Evolutionary conservation across 2,329 filamentous ascomycete genomes (phyloP).

Genomic region (Cadophora luteo-olivacea): DNA sequence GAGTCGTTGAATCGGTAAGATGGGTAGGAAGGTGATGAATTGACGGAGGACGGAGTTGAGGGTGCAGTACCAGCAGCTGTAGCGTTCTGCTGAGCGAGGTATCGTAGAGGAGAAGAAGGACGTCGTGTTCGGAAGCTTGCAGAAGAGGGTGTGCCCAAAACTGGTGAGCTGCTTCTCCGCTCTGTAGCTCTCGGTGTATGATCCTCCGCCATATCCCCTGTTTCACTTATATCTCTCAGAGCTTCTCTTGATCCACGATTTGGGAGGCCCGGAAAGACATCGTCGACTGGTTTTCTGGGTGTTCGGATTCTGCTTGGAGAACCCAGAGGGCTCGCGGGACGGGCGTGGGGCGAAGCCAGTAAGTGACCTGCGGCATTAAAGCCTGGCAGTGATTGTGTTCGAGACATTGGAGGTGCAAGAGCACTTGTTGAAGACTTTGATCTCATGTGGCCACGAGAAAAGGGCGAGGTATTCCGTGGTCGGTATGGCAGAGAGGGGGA

Average conservation of each 20-base stretch:
- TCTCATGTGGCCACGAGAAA: constrained; percentile 61
- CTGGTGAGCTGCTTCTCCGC: constrained; percentile 57
- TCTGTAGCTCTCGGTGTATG: constrained; percentile 51
- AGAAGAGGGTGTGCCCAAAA: constrained; percentile 45
- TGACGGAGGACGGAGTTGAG: constrained; percentile 56
- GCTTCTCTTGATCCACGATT: constrained; percentile 35
- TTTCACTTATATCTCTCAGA: constrained; percentile 40
- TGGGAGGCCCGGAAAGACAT: constrained; percentile 64
- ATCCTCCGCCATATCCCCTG: constrained; percentile 51
- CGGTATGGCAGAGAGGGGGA: constrained; percentile 60
- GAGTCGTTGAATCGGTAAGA: constrained; percentile 50
- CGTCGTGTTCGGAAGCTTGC: constrained; percentile 47
- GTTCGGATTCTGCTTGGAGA: constrained; percentile 60
- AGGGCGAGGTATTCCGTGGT: constrained; percentile 67
- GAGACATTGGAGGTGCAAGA: constrained; percentile 62
- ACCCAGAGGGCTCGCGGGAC: constrained; percentile 60
- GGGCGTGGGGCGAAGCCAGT: constrained; percentile 57
- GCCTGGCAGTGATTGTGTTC: constrained; percentile 69
- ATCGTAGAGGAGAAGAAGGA: constrained; percentile 63
- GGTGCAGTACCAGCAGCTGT: constrained; percentile 47
- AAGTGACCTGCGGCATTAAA: constrained; percentile 65
- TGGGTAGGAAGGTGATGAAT: constrained; percentile 55
- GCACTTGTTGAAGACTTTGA: constrained; percentile 64
- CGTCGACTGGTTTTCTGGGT: constrained; percentile 64
- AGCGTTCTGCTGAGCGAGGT: constrained; percentile 49